Conservation (phyloP, 306 rosid genomes). For the Lupinus albus region DNA sequence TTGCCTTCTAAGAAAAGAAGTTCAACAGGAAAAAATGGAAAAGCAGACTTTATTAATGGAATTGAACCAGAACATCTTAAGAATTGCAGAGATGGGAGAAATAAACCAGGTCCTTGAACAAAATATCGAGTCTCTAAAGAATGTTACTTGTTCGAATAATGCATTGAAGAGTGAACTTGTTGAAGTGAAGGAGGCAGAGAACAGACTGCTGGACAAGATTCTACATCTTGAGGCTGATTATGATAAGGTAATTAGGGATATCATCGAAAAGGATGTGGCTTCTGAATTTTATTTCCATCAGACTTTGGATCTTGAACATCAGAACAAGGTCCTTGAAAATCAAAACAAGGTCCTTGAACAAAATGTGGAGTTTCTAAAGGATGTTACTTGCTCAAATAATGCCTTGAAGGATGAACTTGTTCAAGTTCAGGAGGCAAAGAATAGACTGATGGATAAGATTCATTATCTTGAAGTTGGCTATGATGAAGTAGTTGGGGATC, state of each 20-base stretch:
- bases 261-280: conserved; percentile 52
- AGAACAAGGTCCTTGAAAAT: conserved; percentile 51
- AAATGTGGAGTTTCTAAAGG: conserved; percentile 52
- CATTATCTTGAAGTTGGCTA: conserved; percentile 56
- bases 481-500: conserved; percentile 45
- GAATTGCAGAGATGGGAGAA: conserved; percentile 50
- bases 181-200: conserved; percentile 48
- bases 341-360: conserved; percentile 52
- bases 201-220: conserved; percentile 49
- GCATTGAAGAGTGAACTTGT: conserved; percentile 54
- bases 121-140: conserved; percentile 51
- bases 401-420: conserved; percentile 54
- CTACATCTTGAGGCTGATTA: conserved; percentile 57
- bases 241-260: conserved; percentile 44
- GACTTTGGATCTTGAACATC: conserved; percentile 50
- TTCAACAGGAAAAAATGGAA: conserved; percentile 49
- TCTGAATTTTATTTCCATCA: conserved; percentile 48
- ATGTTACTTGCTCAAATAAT: conserved; percentile 49
- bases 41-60: conserved; percentile 48
- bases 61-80: conserved; percentile 47
- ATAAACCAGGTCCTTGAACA: conserved; percentile 54
- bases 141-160: conserved; percentile 50
- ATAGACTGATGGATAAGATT: conserved; percentile 50
- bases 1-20: conserved; percentile 46
- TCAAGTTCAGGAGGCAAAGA: conserved; percentile 48